These are phyloP conservation scores for Prunus mira DNA, from an alignment of 306 rosid species.

Conservation along the genomic window DNA sequence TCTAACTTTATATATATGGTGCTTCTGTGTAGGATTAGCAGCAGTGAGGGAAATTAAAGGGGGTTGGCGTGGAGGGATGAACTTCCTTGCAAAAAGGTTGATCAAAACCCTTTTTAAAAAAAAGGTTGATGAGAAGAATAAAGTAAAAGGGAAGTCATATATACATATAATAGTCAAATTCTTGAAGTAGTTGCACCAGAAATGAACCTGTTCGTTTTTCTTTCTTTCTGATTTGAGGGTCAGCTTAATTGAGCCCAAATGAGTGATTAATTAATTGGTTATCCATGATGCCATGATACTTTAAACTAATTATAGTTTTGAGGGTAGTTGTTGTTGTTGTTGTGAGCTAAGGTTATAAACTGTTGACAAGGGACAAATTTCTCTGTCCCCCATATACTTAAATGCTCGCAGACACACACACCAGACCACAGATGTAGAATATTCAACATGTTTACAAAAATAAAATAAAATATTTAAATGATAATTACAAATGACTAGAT, in stretches of 20 bases:
- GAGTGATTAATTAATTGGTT: constrained; percentile 13
- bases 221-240: background rate
- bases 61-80: constrained; percentile 20
- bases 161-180: constrained; percentile 20
- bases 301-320: constrained; percentile 5
- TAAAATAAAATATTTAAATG: background rate
- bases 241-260: constrained; percentile 13
- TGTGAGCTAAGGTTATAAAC: constrained; percentile 31
- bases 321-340: constrained; percentile 30
- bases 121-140: constrained; percentile 4
- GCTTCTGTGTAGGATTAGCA: background rate
- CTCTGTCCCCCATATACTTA: background rate
- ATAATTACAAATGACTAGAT: constrained; percentile 8
- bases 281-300: background rate
- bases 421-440: constrained; percentile 9
- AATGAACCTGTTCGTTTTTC: constrained; percentile 12
- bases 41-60: background rate
- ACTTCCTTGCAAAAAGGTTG: constrained; percentile 12
- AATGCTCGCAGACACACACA: background rate
- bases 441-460: constrained; percentile 1
- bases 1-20: background rate
- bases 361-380: constrained; percentile 22
- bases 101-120: background rate
- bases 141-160: constrained; percentile 20
- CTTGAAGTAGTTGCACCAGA: constrained; percentile 38